A percentile compares a stretch with the other conserved stretches of the same genome.
phyloP scores from a whole-genome alignment of 306 rosid genomes.

The Abrus pulchellus region DNA sequence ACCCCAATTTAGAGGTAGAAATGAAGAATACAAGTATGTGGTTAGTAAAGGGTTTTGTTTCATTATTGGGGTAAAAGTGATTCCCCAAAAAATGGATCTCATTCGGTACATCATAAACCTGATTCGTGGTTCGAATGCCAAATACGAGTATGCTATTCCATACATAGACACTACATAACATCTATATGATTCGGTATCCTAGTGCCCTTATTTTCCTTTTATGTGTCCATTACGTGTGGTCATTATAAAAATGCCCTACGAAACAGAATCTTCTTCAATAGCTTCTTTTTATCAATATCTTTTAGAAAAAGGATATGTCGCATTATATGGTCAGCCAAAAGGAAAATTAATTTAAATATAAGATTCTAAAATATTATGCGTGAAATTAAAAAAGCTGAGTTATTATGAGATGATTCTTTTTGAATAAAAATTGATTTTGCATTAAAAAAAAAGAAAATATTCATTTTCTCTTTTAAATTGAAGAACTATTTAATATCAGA shows the following conservation, averaged over 20 bases:
- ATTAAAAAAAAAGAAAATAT: too few species aligned
- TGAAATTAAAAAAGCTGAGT: too few species aligned
- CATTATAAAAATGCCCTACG: slow-evolving; percentile 1
- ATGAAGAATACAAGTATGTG: slow-evolving; percentile 29
- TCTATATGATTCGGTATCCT: background rate
- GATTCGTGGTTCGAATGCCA: background rate
- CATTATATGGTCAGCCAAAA: too few species aligned
- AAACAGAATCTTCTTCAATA: background rate
- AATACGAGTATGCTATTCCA: slow-evolving; percentile 24
- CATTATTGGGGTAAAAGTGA: slow-evolving; percentile 20
- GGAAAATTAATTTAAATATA: too few species aligned
- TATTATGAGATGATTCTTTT: too few species aligned
- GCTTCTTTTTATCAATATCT: background rate
- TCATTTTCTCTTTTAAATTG: too few species aligned
- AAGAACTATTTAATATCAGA: background rate
- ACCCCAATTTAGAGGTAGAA: slow-evolving; percentile 27
- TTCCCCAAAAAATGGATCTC: slow-evolving; percentile 31
- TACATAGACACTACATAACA: slow-evolving; percentile 23
- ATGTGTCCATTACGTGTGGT: slow-evolving; percentile 36
- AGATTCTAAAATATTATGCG: too few species aligned
- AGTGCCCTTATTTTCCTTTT: slow-evolving; percentile 20
- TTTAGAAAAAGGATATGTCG: too few species aligned
- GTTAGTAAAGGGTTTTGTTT: slow-evolving; percentile 28
- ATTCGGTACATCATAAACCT: slow-evolving; percentile 18
- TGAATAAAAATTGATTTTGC: too few species aligned